These are phyloP conservation scores for Vickermania spadyakhi DNA, from an alignment of 208 protist genomes.

Conservation along the genomic window DNA sequence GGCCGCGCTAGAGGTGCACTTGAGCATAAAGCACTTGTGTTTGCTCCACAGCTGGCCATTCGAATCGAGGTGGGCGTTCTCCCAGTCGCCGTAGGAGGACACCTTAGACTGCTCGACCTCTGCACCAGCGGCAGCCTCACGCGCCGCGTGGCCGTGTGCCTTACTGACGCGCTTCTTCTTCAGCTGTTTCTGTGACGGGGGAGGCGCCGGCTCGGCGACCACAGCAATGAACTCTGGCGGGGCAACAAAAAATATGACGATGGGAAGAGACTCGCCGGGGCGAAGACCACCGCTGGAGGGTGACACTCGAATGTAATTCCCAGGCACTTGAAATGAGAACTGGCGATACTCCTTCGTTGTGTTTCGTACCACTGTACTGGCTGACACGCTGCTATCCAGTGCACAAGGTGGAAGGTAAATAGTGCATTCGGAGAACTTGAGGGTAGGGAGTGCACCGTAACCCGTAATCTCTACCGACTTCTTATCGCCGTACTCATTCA, in stretches of 20 bases:
- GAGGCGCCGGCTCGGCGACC: neutral
- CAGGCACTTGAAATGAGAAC: conserved; percentile 19
- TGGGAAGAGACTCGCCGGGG: conserved; percentile 13
- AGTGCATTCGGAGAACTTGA: conserved; percentile 22
- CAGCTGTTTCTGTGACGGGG: conserved; percentile 1
- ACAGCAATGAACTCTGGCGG: conserved; percentile 3
- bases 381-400: conserved; percentile 14
- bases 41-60: conserved; percentile 17
- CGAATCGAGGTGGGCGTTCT: neutral
- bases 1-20: conserved; percentile 7
- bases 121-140: neutral
- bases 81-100: conserved; percentile 19
- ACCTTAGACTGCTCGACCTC: conserved; percentile 2
- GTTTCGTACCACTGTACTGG: conserved; percentile 24
- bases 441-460: conserved; percentile 9
- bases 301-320: conserved; percentile 12
- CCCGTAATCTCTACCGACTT: conserved; percentile 17
- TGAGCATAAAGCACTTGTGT: conserved; percentile 19
- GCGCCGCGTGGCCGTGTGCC: neutral
- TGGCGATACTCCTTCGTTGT: conserved; percentile 6
- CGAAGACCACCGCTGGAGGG: conserved; percentile 24
- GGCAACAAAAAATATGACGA: conserved; percentile 23
- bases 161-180: conserved; percentile 3
- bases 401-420: conserved; percentile 26
- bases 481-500: conserved; percentile 37